These are phyloP conservation scores for Penicillium sp. DNA, from an alignment of 2,329 filamentous ascomycete genomes.

Conservation along the genomic window DNA sequence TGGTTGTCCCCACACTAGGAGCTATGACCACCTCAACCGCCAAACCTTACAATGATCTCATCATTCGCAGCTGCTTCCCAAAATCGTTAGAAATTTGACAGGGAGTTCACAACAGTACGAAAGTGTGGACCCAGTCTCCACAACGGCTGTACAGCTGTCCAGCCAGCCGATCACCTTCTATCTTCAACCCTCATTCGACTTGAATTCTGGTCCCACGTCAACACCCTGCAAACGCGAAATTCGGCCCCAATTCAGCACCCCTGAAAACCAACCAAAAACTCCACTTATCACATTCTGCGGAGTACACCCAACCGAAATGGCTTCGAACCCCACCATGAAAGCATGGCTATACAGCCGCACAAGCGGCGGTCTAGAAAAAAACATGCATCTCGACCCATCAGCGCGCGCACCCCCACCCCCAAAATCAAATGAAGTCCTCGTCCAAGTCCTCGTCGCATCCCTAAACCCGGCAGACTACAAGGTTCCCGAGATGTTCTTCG, in stretches of 20 bases:
- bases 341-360: conserved; percentile 58
- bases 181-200: not conserved
- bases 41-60: not conserved
- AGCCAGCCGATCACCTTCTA: not conserved
- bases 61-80: not conserved
- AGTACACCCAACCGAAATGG: not conserved
- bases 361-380: conserved; percentile 52
- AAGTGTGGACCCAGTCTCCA: not conserved
- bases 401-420: conserved; percentile 44
- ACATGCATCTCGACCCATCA: conserved; percentile 49
- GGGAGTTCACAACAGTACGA: not conserved
- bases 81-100: not conserved
- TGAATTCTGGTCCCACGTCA: not conserved
- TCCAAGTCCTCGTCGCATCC: conserved; percentile 55
- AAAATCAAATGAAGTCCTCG: conserved; percentile 51
- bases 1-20: not conserved
- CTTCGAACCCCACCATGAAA: conserved; percentile 45
- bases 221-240: not conserved
- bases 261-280: not conserved
- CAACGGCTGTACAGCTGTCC: not conserved
- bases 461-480: conserved; percentile 69
- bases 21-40: conserved; percentile 8
- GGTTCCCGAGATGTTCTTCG: conserved; percentile 49
- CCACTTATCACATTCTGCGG: not conserved
- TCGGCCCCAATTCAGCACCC: not conserved